Evolutionary conservation across 1,139 yeast species (phyloP).

Genomic region (Kodamaea anthophila): DNA sequence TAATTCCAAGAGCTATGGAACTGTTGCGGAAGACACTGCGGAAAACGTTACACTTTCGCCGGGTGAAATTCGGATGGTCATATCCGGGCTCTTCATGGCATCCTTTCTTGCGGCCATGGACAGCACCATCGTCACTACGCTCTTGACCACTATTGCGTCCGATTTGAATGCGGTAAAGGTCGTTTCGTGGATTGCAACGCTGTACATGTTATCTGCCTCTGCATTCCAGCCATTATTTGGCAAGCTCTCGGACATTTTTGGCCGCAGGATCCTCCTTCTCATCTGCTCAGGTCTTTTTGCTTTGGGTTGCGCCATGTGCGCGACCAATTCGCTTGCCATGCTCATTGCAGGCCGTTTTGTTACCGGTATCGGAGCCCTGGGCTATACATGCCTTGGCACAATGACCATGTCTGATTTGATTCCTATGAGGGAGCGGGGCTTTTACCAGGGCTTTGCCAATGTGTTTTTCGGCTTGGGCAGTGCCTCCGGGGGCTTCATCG

Average conservation of each 20-base stretch:
- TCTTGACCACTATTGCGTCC: constrained; percentile 38
- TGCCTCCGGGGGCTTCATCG: constrained; percentile 59
- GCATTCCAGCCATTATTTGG: constrained; percentile 72
- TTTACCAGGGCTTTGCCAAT: constrained; percentile 54
- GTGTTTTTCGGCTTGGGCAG: constrained; percentile 65
- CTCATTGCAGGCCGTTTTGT: constrained; percentile 56
- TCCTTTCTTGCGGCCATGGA: constrained; percentile 40
- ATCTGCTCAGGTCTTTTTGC: constrained; percentile 32
- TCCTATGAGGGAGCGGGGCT: constrained; percentile 47
- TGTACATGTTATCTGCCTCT: constrained; percentile 34
- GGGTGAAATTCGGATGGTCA: constrained; percentile 25
- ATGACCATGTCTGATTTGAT: constrained; percentile 49
- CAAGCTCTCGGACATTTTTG: constrained; percentile 79
- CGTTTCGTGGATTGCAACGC: constrained; percentile 45
- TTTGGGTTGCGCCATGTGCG: constrained; percentile 37
- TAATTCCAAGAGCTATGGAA: neutral
- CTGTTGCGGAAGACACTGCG: constrained; percentile 12
- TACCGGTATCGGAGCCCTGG: constrained; percentile 56
- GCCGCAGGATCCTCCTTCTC: constrained; percentile 47
- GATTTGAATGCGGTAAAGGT: constrained; percentile 35
- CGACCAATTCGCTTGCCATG: constrained; percentile 31
- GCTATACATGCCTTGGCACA: constrained; percentile 45
- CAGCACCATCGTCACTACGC: constrained; percentile 40
- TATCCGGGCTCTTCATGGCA: constrained; percentile 32
- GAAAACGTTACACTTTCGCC: constrained; percentile 30